Evolutionary conservation across 1,284 basidiomycete species (phyloP), one percentile per base, ranked within the genome.

Genomic region (Trichosporon inkin): DNA sequence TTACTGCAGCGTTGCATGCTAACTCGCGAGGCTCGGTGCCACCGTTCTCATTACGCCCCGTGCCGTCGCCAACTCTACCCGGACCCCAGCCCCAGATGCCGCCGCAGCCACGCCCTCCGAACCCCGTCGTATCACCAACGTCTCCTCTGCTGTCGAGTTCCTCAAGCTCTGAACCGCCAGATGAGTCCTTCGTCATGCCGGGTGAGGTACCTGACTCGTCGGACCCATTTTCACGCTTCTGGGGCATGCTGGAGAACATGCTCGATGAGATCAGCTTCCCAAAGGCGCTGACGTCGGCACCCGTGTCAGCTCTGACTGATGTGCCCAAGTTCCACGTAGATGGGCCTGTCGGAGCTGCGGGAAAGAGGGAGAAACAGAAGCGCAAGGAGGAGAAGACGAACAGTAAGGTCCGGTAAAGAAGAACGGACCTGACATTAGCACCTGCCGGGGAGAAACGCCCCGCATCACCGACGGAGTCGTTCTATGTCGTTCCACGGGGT

Each of bases 181-280:
- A 62, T 17, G 73, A 73, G 56, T 71, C 68, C 2, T 76, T 67
- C 51, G 56, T 73, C 17, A 60, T 74, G 38, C 68, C 73, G 1
- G 72, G 71, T 1, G 64, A 65, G 5, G 53, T 65, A 1, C 71
- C 75, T 2, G 74, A 76, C 37, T 69, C 71, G 0, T 56, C 70
- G 1, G 78, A 80, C 57, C 77, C 77, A 5, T 80, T 79, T 62
- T 67, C 65, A 1, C 60, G 75, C n/a, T 80, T 80, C 63, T 80
- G 78, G 78, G 75, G 72, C 8, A 74, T 74, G 64, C 62, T 79
- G 19, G 77, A 79, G 57, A 77, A 73, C 49, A 73, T 72, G 66
- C 56, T 76, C 32, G 76, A 78, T 17, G 72, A 77, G 53, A 75
- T 78, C 22, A 71, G 70, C 38, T 74, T 76, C 55, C 77, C 78